Evolutionary conservation across 805 yeast genomes (phyloP), one percentile per base, ranked within the genome.

Genomic region (Priceomyces castillae): DNA sequence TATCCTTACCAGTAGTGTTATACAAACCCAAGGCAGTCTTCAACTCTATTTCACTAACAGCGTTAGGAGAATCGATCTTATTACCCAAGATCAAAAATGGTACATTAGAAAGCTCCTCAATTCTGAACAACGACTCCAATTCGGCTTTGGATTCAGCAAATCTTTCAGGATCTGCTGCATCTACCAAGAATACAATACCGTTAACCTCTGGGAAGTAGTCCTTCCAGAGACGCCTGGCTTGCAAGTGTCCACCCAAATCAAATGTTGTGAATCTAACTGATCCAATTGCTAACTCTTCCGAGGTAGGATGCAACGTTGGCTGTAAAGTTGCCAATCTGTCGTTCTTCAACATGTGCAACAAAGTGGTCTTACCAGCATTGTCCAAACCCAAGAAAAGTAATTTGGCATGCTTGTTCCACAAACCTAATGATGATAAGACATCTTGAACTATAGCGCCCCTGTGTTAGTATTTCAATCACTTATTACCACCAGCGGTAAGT

Each of bases 191-290:
- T 25, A 94, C 98, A 54, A 94, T 94, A 44, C 97, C 99, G 67
- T 90, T 87, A 39, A 94, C 99, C 72, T 94, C 99, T 46, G 99
- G 99, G 84, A 94, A 94, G 69, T 94, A 94, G 67, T 94, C 98
- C 65, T 90, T 90, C 99, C 99, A 94, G 62, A 94, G 82, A 72
- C 99, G 89, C 73, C 99, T 90, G 39, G 99, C 98, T 72, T 92
- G 97, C 67, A 81, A 84, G 74, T 94, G 99, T 35, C 99, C 99
- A 69, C 99, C 99, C 56, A 94, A 78, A 67, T 94, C 99, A 59
- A 94, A 94, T 22, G 99, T 94, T 47, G 99, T 94, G 78, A 94
- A 94, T 66, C 92, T 84, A 49, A 92, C 95, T 56, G 86, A 85
- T 55, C 98, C 99, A 58, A 94, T 94, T 49, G 97, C 90, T 58